Evolutionary conservation across 225 moss, liverwort and hornwort species (phyloP).

Genomic region (Marchantia paleacea): DNA sequence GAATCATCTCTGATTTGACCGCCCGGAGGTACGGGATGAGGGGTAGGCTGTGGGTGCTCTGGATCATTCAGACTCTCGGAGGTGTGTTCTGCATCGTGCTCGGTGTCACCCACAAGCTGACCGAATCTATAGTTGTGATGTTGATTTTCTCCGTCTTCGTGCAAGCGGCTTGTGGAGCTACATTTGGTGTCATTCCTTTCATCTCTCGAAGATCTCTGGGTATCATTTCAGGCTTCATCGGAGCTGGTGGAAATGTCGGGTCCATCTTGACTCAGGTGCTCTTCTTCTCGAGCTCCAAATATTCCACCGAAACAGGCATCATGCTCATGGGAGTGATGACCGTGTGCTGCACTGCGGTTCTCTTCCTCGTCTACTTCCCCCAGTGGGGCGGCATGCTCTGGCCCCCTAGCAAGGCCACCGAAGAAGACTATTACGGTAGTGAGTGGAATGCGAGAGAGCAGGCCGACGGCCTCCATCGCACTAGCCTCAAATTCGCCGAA

Average conservation of each 20-base stretch:
- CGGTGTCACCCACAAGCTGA: constrained; percentile 28
- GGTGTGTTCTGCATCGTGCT: constrained; percentile 55
- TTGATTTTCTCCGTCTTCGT: constrained; percentile 69
- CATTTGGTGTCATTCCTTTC: constrained; percentile 77
- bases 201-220: constrained; percentile 69
- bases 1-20: constrained; percentile 49
- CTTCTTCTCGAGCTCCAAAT: constrained; percentile 47
- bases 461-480: constrained; percentile 46
- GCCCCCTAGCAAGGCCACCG: constrained; percentile 34
- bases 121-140: constrained; percentile 42
- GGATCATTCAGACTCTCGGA: constrained; percentile 51
- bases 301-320: constrained; percentile 51
- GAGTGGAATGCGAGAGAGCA: constrained; percentile 70
- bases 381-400: constrained; percentile 76
- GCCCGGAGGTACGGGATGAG: constrained; percentile 60
- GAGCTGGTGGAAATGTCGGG: constrained; percentile 71
- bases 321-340: constrained; percentile 73
- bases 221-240: constrained; percentile 60
- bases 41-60: constrained; percentile 65
- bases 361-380: constrained; percentile 53
- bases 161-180: constrained; percentile 70
- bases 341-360: constrained; percentile 35
- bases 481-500: constrained; percentile 63
- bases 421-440: constrained; percentile 62
- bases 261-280: constrained; percentile 54